Conservation (phyloP, 1,139 yeast genomes). For the Suzukiozyma palmioleophila region DNA sequence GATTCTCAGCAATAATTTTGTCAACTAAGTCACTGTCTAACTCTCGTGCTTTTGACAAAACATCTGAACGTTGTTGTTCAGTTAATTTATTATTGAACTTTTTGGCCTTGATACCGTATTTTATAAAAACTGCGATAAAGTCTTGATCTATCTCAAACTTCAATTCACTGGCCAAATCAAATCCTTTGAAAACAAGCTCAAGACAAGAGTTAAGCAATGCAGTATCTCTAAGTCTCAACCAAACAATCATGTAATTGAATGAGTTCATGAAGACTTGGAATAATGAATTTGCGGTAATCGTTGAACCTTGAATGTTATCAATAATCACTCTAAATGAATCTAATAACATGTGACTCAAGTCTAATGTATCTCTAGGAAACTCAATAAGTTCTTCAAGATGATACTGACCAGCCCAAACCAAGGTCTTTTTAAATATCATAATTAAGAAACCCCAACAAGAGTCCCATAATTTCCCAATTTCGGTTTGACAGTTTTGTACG, state of each 20-base stretch:
- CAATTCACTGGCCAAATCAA: constrained; percentile 57
- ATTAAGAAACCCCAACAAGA: constrained; percentile 67
- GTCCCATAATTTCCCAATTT: constrained; percentile 53
- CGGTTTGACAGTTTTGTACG: constrained; percentile 7
- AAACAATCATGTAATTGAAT: constrained; percentile 60
- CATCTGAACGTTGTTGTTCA: constrained; percentile 53
- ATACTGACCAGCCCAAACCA: constrained; percentile 67
- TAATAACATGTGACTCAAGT: constrained; percentile 64
- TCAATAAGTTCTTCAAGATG: constrained; percentile 59
- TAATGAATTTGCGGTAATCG: constrained; percentile 16
- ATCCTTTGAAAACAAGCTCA: constrained; percentile 58
- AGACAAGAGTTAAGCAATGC: constrained; percentile 75
- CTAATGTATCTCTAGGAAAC: constrained; percentile 83
- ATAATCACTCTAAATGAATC: constrained; percentile 59
- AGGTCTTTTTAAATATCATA: constrained; percentile 63
- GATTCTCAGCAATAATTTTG: constrained; percentile 43
- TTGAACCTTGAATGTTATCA: constrained; percentile 21
- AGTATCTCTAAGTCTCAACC: constrained; percentile 80
- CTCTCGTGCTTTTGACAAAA: constrained; percentile 52
- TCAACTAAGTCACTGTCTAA: constrained; percentile 54
- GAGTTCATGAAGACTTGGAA: constrained; percentile 42
- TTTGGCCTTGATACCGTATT: constrained; percentile 62
- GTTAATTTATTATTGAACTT: constrained; percentile 62
- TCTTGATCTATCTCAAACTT: constrained; percentile 44
- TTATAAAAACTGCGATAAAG: constrained; percentile 50